phyloP scores from a whole-genome alignment of 2,329 filamentous ascomycete species.

The Ophiostoma perfectum region DNA sequence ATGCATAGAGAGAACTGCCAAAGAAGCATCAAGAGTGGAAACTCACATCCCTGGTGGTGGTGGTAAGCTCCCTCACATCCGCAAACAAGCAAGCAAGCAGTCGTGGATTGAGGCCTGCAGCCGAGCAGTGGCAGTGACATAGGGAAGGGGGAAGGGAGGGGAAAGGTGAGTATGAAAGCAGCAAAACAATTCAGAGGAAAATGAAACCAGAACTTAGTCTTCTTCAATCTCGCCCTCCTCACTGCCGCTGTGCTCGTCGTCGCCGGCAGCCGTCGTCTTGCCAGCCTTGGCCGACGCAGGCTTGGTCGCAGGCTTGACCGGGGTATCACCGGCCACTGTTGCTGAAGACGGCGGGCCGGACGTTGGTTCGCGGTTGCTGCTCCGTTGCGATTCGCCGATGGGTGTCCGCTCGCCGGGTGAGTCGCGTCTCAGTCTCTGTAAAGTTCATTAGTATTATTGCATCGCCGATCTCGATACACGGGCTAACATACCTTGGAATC shows the following conservation, averaged over 20 bases:
- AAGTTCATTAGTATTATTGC: too few relatives aligned
- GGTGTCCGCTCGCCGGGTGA: constrained; percentile 31
- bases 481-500: constrained; percentile 50
- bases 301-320: constrained; percentile 26
- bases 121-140: background rate
- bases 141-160: too few relatives aligned
- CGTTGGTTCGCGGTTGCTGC: constrained; percentile 31
- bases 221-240: constrained; percentile 34
- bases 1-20: background rate
- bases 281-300: background rate
- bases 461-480: too few relatives aligned
- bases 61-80: too few relatives aligned
- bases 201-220: constrained; percentile 34
- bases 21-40: background rate
- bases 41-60: constrained; percentile 1
- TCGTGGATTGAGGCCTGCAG: background rate
- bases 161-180: too few relatives aligned
- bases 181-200: background rate
- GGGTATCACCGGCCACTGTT: constrained; percentile 33
- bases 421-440: constrained; percentile 4
- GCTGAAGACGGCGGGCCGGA: constrained; percentile 34
- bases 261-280: constrained; percentile 32
- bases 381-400: constrained; percentile 30
- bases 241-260: constrained; percentile 40
- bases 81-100: background rate